phyloP scores from a whole-genome alignment of 176 grass and related monocot genomes.

The Eragrostis curvula region DNA sequence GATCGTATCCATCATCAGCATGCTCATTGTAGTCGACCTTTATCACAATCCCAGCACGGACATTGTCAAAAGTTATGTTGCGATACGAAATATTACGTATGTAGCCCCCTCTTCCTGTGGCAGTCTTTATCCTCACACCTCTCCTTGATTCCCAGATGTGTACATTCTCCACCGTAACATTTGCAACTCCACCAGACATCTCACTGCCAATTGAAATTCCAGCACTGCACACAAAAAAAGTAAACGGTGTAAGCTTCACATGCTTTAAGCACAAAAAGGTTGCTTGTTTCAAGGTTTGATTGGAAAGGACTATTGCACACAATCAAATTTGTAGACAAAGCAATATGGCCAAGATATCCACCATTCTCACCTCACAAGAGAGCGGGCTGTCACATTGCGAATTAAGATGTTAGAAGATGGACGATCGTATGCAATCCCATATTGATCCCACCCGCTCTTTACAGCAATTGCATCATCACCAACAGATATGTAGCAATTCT shows the following conservation, averaged over 20 bases:
- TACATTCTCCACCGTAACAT: constrained; percentile 74
- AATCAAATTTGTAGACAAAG: constrained; percentile 13
- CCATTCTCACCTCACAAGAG: constrained; percentile 71
- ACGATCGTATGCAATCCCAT: constrained; percentile 81
- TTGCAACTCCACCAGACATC: constrained; percentile 91
- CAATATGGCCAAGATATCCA: constrained; percentile 17
- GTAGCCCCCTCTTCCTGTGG: constrained; percentile 76
- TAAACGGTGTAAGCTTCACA: constrained; percentile 19
- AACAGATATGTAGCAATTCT: constrained; percentile 96
- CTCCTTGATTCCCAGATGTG: constrained; percentile 76
- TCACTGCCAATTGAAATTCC: constrained; percentile 97
- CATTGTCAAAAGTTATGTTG: constrained; percentile 78
- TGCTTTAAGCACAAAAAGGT: constrained; percentile 5
- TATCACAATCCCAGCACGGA: constrained; percentile 68
- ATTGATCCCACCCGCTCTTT: constrained; percentile 99
- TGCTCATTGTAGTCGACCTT: constrained; percentile 95
- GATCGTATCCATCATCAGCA: constrained; percentile 75
- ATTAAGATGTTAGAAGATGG: constrained; percentile 88
- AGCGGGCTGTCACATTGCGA: constrained; percentile 69
- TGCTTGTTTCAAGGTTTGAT: not conserved
- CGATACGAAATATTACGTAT: constrained; percentile 69
- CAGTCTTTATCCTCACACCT: constrained; percentile 86
- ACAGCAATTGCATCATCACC: constrained; percentile 96
- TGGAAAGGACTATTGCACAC: constrained; percentile 4
- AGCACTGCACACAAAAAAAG: constrained; percentile 60